Percentiles rank a stretch among this genome's conserved stretches.
These are phyloP conservation scores for Sporisorium iseilematis-ciliati DNA, from an alignment of 1,284 basidiomycete species.

Conservation along the genomic window DNA sequence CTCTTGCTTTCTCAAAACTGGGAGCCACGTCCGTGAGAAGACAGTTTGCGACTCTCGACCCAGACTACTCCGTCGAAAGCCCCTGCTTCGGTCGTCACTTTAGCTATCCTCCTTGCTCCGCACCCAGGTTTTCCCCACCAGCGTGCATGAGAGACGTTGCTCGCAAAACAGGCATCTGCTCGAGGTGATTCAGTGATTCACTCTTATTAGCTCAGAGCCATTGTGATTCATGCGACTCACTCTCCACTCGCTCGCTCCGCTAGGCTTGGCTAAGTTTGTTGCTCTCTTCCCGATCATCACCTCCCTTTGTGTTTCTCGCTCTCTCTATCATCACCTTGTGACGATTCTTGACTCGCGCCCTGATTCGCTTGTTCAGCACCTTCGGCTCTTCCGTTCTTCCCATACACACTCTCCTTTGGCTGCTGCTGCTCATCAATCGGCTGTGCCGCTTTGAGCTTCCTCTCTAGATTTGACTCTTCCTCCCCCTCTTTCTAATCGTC, in stretches of 20 bases:
- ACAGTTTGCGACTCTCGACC: too few relatives aligned
- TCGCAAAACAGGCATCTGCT: too few relatives aligned
- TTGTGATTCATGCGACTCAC: too few relatives aligned
- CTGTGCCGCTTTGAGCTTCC: too few relatives aligned
- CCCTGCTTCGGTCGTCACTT: background rate
- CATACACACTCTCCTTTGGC: background rate
- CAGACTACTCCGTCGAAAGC: constrained; percentile 1
- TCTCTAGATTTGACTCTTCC: too few relatives aligned
- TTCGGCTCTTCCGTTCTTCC: constrained; percentile 12
- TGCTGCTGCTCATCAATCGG: too few relatives aligned
- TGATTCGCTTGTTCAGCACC: constrained; percentile 7
- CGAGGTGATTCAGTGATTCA: too few relatives aligned
- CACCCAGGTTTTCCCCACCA: constrained; percentile 1
- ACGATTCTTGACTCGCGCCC: background rate
- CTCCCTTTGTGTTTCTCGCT: background rate
- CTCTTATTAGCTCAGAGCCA: too few relatives aligned
- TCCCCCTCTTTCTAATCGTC: too few relatives aligned
- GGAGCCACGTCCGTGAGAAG: background rate
- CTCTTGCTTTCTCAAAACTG: background rate
- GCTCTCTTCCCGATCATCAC: background rate
- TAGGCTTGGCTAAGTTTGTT: background rate
- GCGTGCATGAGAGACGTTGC: background rate
- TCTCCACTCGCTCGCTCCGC: background rate
- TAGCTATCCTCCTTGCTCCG: background rate
- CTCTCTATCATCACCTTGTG: background rate